Base-by-base conservation (phyloP, 2,329 filamentous ascomycete genomes). In the Pseudogymnoascus sp. region DNA sequence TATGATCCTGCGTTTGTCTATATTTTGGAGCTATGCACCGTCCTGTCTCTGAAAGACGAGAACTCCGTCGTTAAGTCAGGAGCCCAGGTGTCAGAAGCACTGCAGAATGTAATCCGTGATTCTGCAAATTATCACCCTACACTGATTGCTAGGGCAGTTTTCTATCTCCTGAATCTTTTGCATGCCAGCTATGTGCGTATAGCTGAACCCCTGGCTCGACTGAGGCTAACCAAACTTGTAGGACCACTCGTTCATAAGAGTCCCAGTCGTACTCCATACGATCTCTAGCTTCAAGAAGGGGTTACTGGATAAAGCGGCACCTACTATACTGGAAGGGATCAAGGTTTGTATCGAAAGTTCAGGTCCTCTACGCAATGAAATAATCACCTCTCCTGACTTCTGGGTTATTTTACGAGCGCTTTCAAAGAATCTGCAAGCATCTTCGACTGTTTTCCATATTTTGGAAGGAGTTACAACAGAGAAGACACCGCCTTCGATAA, bases 311-410 rank as follows among this genome's bases (percentile, higher is more conserved):
- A 88, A 88, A 71, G 87, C 89, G 13, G 87, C 91, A 0, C 78
- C 84, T 30, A 82, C 90, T 3, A 83, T 95, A 0, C 77, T 96
- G 15, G 86, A 88, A 67, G 92, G 92, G 0, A 76, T 99, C 23
- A 82, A 85, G 45, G 79, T 85, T 45, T 96, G 92, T 67, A 89
- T 96, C 65, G 84, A 87, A 58, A 83, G 88, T 62, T 84, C 90
- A 0, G 85, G 85, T 23, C 84, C 88, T 10, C 76, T 99, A 26
- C 85, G 90, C 61, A 96, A 89, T 66, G 92, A 97, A 74, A 89
- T 97, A 66, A 95, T 95, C 74, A 92, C 90, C 12, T 97, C 92
- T 15, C 94, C 94, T 0, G 94, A 99, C 70, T 97, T 99, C 72
- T 99, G 94, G 94, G 87, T 88, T 4, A 89, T 96, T 12, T 77